Base-by-base conservation (phyloP, 441 rosid genomes). In the Melastoma candidum region DNA sequence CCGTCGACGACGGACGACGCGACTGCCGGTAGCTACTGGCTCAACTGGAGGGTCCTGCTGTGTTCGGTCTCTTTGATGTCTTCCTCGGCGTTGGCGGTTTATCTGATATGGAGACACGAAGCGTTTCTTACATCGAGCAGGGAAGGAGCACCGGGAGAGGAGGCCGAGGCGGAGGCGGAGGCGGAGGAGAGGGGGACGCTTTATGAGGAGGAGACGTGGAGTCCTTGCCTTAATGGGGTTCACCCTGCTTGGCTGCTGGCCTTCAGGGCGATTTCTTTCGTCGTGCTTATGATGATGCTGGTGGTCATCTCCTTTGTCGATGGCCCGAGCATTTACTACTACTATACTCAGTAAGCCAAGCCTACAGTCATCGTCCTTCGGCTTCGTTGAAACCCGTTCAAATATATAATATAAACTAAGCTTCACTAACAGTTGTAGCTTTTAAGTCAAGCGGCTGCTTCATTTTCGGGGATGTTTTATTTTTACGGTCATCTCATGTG, bases 221-320 rank as follows among this genome's bases (percentile, higher is more conserved):
- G 57, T 58, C 92, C 97, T 58, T 86, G 92, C 63, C 76, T 93
- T 1, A 68, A 74, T 58, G 87, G 85, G 56, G 56, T 93, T 59
- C 97, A 86, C 46, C 97, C 97, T 26, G 95, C 85, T 59, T 93
- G 98, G 97, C 73, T 93, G 67, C 86, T 93, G 46, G 84, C 73
- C 63, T 88, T 81, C 57, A 68, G 98, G 68, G 59, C 77, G 43
- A 17, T 17, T 17, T 17, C 22, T 17, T 17, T 17, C 22, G 22
- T 17, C 22, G 22, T 17, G 22, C 22, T 17, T 17, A 17, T 17
- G 22, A 17, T 17, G 22, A 17, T 17, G 22, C 22, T 17, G 22
- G 22, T 17, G 22, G 22, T 67, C 70, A 71, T 71, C 39, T 71
- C 73, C 51, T 51, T 77, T 49, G 58, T 76, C 7, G 85, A 84